Base-by-base conservation (phyloP, 441 rosid genomes). In the Manihot esculenta region DNA sequence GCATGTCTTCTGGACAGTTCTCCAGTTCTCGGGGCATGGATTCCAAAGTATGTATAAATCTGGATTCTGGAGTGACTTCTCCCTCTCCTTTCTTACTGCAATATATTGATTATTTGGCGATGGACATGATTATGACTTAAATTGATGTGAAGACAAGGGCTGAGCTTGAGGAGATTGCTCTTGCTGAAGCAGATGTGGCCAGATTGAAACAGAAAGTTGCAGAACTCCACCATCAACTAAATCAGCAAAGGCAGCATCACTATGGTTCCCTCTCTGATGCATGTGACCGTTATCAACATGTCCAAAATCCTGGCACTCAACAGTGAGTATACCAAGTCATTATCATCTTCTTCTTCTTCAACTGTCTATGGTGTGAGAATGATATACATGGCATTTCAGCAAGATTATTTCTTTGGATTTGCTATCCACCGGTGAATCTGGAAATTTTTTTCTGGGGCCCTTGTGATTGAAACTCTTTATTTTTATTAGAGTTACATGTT, bases 101-200 rank as follows among this genome's bases (percentile, higher is more conserved):
- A 3, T 35, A 35, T 24, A 50, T 77, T 66, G 3, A 26, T 42
- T n/a, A 67, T 70, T 53, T 63, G 56, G 54, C 48, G 20, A 60
- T 69, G 56, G 55, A 48, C 76, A 45, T 74, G 54, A 73, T 82
- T 74, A 76, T 79, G 66, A 70, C 71, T 68, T 72, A 48, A 73
- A 64, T 77, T 77, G 74, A 76, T 87, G 79, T 84, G 83, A 81
- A 93, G 97, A 92, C 99, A 55, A 90, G 90, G 87, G 97, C 94
- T 23, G 98, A 95, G 86, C 98, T 95, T 42, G 98, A 95, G 87
- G 99, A 95, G 87, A 94, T 94, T 79, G 98, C 99, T 81, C 92
- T 92, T 77, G 99, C 99, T 56, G 99, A 95, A 86, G 98, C 96
- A 41, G 97, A 95, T 83, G 98, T 95, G 73, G 98, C 96, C 73